Evolutionary conservation across 768 basidiomycete genomes (phyloP).

Genomic region (Auricularia sp.): DNA sequence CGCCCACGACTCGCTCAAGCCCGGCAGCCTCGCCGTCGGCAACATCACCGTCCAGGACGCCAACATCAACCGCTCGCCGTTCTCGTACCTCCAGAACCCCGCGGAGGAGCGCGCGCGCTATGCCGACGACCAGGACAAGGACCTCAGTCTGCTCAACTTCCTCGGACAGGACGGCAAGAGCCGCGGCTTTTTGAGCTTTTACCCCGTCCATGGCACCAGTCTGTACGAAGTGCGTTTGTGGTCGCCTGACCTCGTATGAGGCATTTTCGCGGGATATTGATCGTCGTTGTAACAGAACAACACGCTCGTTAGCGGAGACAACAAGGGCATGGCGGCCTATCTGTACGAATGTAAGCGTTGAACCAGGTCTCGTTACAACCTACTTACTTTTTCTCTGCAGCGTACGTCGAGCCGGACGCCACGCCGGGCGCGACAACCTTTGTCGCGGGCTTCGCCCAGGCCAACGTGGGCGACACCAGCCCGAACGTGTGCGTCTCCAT

Average conservation of each 20-base stretch:
- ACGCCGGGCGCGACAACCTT: slow-evolving; percentile 64
- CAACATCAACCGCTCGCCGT: slow-evolving; percentile 67
- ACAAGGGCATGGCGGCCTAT: slow-evolving; percentile 80
- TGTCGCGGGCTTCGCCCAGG: slow-evolving; percentile 68
- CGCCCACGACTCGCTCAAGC: slow-evolving; percentile 52
- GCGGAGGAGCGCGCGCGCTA: slow-evolving; percentile 56
- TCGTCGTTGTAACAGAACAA: slow-evolving; percentile 46
- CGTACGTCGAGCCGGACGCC: slow-evolving; percentile 40
- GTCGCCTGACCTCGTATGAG: too few relatives aligned
- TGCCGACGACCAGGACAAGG: slow-evolving; percentile 64
- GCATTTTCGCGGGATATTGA: neutral
- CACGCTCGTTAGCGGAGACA: slow-evolving; percentile 69
- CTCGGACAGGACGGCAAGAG: slow-evolving; percentile 45
- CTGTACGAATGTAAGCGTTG: slow-evolving; percentile 45
- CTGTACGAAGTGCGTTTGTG: slow-evolving; percentile 55
- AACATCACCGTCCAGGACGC: slow-evolving; percentile 60
- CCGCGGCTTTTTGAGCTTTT: slow-evolving; percentile 63
- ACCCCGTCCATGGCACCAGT: slow-evolving; percentile 71
- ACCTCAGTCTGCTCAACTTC: slow-evolving; percentile 57
- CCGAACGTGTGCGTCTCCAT: neutral
- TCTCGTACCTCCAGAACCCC: slow-evolving; percentile 69
- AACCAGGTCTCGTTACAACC: neutral
- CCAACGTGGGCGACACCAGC: slow-evolving; percentile 72
- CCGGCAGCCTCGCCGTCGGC: slow-evolving; percentile 51
- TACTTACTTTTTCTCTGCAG: slow-evolving; percentile 22